Percentiles rank a stretch among this genome's conserved stretches.
phyloP scores from a whole-genome alignment of 1,284 basidiomycete genomes.

The Mycena citricolor region DNA sequence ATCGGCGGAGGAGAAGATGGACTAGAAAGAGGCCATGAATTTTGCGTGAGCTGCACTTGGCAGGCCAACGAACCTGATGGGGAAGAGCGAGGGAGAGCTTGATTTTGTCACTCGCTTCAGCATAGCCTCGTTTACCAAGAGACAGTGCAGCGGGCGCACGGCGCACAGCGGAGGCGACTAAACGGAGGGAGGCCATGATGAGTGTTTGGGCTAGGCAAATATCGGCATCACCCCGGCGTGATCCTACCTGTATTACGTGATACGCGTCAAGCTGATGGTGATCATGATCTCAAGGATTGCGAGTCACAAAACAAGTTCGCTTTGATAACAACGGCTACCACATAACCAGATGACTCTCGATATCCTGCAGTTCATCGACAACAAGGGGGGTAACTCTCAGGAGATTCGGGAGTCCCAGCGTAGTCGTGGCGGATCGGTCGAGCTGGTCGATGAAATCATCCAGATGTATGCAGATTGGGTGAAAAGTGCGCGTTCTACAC shows the following conservation, averaged over 20 bases:
- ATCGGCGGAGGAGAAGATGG: constrained; percentile 84
- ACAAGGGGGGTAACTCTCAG: constrained; percentile 93
- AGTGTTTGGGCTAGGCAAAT: too few species aligned
- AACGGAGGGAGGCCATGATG: constrained; percentile 78
- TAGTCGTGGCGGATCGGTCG: constrained; percentile 86
- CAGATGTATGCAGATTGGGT: constrained; percentile 92
- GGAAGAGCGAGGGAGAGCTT: constrained; percentile 89
- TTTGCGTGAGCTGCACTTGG: constrained; percentile 7
- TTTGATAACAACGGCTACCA: too few species aligned
- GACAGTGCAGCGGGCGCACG: constrained; percentile 54
- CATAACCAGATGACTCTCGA: constrained; percentile 73
- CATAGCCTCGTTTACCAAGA: constrained; percentile 77
- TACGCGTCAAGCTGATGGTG: too few species aligned
- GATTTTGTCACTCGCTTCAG: constrained; percentile 85
- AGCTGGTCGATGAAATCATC: constrained; percentile 93
- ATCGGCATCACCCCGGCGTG: too few species aligned
- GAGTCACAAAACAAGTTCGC: too few species aligned
- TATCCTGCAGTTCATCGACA: constrained; percentile 75
- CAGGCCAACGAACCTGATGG: constrained; percentile 75
- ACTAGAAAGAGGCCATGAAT: constrained; percentile 44
- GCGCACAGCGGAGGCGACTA: constrained; percentile 63
- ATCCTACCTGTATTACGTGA: too few species aligned
- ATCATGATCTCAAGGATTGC: too few species aligned
- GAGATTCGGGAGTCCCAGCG: constrained; percentile 91
- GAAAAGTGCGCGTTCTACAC: constrained; percentile 83